These are phyloP conservation scores for Erigeron canadensis DNA, from an alignment of 129 eudicot species.

Conservation along the genomic window DNA sequence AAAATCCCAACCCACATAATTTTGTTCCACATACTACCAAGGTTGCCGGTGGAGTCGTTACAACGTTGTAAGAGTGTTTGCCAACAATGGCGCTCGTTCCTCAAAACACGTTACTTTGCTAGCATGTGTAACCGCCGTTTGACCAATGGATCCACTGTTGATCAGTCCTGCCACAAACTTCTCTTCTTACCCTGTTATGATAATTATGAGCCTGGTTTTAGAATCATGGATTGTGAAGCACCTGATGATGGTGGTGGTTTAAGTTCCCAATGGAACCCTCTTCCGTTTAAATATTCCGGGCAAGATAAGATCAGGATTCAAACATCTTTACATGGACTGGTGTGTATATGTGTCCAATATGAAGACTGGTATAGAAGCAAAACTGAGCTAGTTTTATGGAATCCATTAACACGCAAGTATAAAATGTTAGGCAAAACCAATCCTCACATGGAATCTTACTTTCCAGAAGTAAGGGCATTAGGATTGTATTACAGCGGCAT, in stretches of 20 bases:
- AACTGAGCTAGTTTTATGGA: constrained; percentile 13
- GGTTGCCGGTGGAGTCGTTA: constrained; percentile 12
- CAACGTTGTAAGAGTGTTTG: not conserved
- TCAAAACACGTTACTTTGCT: not conserved
- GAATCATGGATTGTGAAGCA: constrained; percentile 16
- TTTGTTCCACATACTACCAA: constrained; percentile 14
- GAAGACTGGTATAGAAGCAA: no score
- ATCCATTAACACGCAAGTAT: constrained; percentile 3
- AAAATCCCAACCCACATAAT: not conserved
- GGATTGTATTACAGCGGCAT: constrained; percentile 10
- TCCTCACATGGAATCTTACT: no score
- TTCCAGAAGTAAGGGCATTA: no score
- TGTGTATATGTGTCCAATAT: constrained; percentile 1
- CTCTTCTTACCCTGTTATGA: no score
- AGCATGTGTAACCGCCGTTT: not conserved
- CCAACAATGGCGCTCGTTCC: constrained; percentile 13
- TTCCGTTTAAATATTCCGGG: not conserved
- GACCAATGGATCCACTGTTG: not conserved
- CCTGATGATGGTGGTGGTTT: constrained; percentile 16
- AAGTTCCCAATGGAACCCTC: not conserved
- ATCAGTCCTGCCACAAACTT: not conserved
- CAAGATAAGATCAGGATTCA: not conserved
- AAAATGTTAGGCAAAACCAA: constrained; percentile 4
- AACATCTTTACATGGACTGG: constrained; percentile 21
- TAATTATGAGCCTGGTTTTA: not conserved